Conservation (phyloP, 2,329 filamentous ascomycete genomes). For the Rhynchosporium graminicola region DNA sequence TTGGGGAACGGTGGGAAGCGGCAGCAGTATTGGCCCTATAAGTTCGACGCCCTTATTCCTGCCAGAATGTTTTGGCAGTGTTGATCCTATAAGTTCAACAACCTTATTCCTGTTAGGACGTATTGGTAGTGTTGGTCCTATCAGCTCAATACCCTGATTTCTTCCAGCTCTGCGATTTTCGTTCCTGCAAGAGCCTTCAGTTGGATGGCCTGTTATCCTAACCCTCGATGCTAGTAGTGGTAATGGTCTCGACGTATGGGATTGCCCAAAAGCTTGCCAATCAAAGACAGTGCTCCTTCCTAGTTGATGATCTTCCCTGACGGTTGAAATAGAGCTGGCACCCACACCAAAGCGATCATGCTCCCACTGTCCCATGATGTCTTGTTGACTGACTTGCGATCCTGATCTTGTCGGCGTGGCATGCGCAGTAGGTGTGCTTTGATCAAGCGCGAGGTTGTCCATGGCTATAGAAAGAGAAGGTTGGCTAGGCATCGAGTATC, state of each 20-base stretch:
- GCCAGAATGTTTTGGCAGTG: too few relatives aligned
- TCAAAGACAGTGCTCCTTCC: not conserved
- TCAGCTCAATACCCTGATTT: not conserved
- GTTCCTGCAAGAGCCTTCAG: not conserved
- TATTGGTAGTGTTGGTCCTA: not conserved
- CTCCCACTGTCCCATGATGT: constrained; percentile 9
- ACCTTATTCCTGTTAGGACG: not conserved
- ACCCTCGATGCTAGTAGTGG: not conserved
- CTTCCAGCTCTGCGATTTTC: not conserved
- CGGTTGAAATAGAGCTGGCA: not conserved
- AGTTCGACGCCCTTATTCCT: too few relatives aligned
- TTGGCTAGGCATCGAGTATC: not conserved
- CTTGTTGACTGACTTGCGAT: not conserved
- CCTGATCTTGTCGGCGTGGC: not conserved
- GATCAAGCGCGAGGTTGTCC: not conserved
- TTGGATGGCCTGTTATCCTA: not conserved
- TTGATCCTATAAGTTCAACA: too few relatives aligned
- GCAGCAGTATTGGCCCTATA: too few relatives aligned
- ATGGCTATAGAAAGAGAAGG: not conserved
- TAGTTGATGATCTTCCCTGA: not conserved
- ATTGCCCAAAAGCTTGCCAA: constrained; percentile 10
- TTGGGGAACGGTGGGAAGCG: too few relatives aligned
- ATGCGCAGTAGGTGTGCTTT: not conserved
- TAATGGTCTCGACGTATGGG: not conserved
- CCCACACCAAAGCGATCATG: not conserved